Percentiles rank a stretch among this genome's conserved stretches.
Conservation (phyloP, 768 basidiomycete species). For the Tulasnella sp. region DNA sequence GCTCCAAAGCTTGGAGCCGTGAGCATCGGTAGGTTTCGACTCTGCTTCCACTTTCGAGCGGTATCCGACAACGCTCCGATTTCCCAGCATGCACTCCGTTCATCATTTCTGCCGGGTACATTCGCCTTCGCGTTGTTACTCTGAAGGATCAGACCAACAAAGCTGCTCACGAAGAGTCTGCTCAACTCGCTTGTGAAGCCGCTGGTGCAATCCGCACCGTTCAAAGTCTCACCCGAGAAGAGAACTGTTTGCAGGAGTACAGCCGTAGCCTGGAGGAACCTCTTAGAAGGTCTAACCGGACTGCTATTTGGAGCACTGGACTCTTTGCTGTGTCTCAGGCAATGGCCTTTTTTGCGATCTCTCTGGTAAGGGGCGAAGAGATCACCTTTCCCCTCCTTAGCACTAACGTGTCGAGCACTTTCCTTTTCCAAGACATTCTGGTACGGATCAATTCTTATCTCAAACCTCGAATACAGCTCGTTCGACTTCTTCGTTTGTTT, state of each 20-base stretch:
- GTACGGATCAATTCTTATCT: constrained; percentile 69
- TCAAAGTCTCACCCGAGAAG: constrained; percentile 83
- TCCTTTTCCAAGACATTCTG: constrained; percentile 56
- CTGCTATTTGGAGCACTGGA: constrained; percentile 63
- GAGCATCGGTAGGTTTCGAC: constrained; percentile 62
- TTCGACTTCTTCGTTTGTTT: constrained; percentile 80
- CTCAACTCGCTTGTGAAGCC: constrained; percentile 90
- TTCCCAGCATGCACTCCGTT: constrained; percentile 66
- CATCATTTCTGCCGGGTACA: constrained; percentile 76
- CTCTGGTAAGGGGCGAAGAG: constrained; percentile 51
- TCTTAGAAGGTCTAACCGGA: constrained; percentile 63
- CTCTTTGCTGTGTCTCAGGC: constrained; percentile 78
- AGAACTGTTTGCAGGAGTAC: constrained; percentile 71
- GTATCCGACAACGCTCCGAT: not conserved
- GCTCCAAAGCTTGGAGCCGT: constrained; percentile 82
- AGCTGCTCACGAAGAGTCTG: constrained; percentile 73
- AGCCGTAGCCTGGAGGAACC: constrained; percentile 73
- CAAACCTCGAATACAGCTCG: constrained; percentile 56
- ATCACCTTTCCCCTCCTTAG: too few relatives aligned
- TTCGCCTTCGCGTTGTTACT: constrained; percentile 86
- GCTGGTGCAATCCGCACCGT: constrained; percentile 90
- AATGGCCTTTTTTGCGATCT: constrained; percentile 77
- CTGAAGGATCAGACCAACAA: constrained; percentile 86
- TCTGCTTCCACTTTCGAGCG: not conserved
- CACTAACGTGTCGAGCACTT: not conserved